Base-by-base conservation (phyloP, 352 stramenopile species). In the Pelagophyceae sp. region DNA sequence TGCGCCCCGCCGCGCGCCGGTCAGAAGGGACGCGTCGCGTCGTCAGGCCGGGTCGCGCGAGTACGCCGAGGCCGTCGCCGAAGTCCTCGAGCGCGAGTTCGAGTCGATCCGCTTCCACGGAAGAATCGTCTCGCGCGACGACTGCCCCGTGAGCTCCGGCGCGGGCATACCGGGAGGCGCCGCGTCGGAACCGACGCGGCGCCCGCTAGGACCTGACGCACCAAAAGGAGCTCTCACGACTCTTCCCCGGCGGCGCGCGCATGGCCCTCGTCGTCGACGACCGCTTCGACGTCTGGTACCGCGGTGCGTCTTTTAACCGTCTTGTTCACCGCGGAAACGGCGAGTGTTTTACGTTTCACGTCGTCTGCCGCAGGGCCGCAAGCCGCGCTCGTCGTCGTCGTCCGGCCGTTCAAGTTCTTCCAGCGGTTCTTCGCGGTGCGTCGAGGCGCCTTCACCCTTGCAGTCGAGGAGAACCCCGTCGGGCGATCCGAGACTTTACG, bases 331-430 rank as follows among this genome's bases (percentile, higher is more conserved):
- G 45, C 11, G 11, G 45, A 23, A 23, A 54, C 11, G 45, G 45
- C 11, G 45, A 54, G 45, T 23, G 45, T 54, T 23, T 54, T 11
- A 54, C 45, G 11, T 23, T 54, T 11, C 11, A 54, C 45, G 11
- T 54, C 11, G 45, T 54, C 11, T 11, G 45, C 45, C 45, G 11
- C 23, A 23, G 45, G 45, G 11, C 45, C 45, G n/a, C 61, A 71
- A 31, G 29, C 61, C n/a, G 15, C 61, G 29, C 29, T 17, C 29
- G 61, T 71, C n/a, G n/a, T 71, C 3, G 61, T 71, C 61, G n/a
- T 71, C 15, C 61, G 29, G 61, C 61, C 61, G n/a, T 71, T 33
- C 31, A 71, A 35, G 61, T 71, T 38, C 61, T 71, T 71, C 61
- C 1, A 3, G 1, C 37, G 29, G 15, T 23, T 35, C 33, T 71